Percentiles rank a stretch among this genome's conserved stretches.
These are phyloP conservation scores for Aquilaria yunnanensis DNA, from an alignment of 345 rosid genomes.

Conservation along the genomic window DNA sequence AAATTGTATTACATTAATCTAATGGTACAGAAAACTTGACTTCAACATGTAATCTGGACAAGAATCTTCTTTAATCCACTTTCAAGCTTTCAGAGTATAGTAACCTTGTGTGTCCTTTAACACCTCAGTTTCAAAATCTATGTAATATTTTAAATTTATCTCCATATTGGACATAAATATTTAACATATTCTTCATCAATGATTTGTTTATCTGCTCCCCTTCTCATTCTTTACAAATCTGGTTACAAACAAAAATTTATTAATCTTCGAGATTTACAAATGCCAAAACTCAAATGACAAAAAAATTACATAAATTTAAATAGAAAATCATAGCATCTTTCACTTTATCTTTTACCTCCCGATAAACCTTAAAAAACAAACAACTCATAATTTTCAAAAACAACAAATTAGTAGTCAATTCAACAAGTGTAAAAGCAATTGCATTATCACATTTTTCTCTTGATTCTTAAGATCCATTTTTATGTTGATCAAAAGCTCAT, in stretches of 20 bases:
- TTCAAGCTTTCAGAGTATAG: constrained; percentile 37
- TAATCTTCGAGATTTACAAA: no score
- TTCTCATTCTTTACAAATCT: constrained; percentile 41
- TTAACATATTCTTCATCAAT: constrained; percentile 35
- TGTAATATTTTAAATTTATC: constrained; percentile 21
- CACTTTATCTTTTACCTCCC: constrained; percentile 19
- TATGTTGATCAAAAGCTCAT: no score
- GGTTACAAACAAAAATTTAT: not conserved
- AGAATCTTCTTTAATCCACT: constrained; percentile 35
- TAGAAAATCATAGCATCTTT: constrained; percentile 31
- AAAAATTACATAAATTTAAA: no score
- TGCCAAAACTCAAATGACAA: no score
- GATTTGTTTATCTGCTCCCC: constrained; percentile 40
- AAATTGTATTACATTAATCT: not conserved
- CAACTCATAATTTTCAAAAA: no score
- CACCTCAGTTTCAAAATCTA: constrained; percentile 36
- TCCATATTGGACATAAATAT: constrained; percentile 31
- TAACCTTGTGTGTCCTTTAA: constrained; percentile 28
- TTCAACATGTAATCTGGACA: constrained; percentile 44
- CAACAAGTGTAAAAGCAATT: no score
- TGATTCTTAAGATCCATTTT: no score
- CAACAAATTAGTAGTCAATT: no score
- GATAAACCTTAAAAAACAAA: constrained; percentile 21
- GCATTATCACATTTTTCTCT: no score
- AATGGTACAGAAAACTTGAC: constrained; percentile 6